These are phyloP conservation scores for Litsea cubeba DNA, from an alignment of 164 flowering plant species.

Conservation along the genomic window DNA sequence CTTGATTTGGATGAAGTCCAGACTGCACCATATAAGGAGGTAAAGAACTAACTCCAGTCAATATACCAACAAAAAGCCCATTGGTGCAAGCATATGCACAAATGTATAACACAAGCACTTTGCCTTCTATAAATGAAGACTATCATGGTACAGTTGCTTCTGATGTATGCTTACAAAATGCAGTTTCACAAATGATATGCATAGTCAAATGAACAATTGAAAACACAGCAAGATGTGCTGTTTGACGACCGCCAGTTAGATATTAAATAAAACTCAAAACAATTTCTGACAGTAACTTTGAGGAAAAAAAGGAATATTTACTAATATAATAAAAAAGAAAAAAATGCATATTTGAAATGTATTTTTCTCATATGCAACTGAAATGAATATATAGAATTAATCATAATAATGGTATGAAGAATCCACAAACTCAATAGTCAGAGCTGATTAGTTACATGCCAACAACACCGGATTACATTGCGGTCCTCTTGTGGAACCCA, in stretches of 20 bases:
- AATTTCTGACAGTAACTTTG: background rate
- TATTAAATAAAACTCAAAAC: background rate
- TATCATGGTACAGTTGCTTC: background rate
- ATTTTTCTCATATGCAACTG: no score
- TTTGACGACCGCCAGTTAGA: background rate
- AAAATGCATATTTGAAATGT: background rate
- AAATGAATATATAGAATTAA: no score
- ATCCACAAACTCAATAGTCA: no score
- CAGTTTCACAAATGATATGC: background rate
- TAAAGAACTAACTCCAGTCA: background rate
- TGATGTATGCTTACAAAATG: background rate
- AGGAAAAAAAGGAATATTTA: background rate
- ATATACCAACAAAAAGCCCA: background rate
- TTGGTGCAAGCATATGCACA: background rate
- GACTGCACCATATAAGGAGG: constrained; percentile 51
- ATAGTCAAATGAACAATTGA: background rate
- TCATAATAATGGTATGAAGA: no score
- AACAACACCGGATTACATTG: no score
- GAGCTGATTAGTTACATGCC: no score
- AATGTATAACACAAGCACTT: background rate
- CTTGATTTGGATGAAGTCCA: constrained; percentile 65
- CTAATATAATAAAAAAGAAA: no score
- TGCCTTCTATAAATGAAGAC: background rate
- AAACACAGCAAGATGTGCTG: background rate
- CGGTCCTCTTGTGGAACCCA: no score